phyloP scores from a whole-genome alignment of 2,329 filamentous ascomycete genomes.

The Cadophora gregata region DNA sequence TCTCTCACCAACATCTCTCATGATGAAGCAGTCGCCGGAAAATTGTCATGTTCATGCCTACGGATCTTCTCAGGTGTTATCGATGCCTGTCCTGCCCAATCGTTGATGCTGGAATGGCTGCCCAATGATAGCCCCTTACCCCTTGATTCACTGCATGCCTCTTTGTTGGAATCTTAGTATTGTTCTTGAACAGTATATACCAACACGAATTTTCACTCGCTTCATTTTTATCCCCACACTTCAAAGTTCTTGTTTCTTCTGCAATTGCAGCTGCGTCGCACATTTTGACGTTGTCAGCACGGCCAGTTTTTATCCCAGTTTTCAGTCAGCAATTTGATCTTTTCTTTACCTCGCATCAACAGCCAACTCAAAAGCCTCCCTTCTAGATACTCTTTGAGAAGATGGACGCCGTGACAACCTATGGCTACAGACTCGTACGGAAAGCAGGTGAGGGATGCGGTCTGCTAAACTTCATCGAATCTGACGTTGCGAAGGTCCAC shows the following conservation, averaged over 20 bases:
- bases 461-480: background rate
- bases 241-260: background rate
- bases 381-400: background rate
- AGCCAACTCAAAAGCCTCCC: background rate
- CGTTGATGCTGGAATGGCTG: background rate
- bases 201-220: background rate
- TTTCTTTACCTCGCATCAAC: background rate
- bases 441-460: conserved; percentile 21
- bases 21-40: background rate
- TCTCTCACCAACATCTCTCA: background rate
- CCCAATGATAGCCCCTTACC: background rate
- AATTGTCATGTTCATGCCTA: background rate
- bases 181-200: background rate
- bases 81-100: background rate
- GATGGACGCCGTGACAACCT: background rate
- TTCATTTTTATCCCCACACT: background rate
- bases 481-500: conserved; percentile 13
- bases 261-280: background rate
- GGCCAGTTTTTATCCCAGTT: background rate
- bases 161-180: background rate
- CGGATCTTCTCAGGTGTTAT: background rate
- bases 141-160: background rate
- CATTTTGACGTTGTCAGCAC: background rate
- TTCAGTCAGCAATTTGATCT: background rate
- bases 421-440: conserved; percentile 17